Conservation (phyloP, 257 asterid species). For the Cordia subcordata region DNA sequence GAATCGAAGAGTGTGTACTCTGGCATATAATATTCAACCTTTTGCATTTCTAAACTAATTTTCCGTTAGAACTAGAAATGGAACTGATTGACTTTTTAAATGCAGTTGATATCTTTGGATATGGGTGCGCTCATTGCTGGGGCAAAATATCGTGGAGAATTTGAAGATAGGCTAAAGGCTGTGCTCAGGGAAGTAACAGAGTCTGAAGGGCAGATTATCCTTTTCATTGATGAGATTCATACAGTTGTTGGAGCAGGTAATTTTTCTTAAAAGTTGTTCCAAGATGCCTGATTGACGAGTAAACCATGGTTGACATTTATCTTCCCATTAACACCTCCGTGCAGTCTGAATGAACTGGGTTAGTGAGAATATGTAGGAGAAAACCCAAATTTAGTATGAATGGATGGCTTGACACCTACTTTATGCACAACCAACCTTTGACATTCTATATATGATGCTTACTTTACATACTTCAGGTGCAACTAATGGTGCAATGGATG, state of each 20-base stretch:
- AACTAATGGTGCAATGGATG: constrained; percentile 96
- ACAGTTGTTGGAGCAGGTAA: constrained; percentile 98
- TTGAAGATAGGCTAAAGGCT: constrained; percentile 92
- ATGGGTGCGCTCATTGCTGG: constrained; percentile 99
- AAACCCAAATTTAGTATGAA: neutral
- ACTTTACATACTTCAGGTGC: constrained; percentile 53
- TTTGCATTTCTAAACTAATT: neutral
- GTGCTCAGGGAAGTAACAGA: constrained; percentile 96
- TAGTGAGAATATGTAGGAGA: too few species aligned
- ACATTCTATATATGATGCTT: too few species aligned
- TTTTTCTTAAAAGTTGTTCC: neutral
- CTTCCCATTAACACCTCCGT: too few species aligned
- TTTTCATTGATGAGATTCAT: constrained; percentile 95
- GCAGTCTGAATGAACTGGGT: too few species aligned
- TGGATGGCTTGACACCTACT: neutral
- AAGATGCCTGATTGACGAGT: too few species aligned
- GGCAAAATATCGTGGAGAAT: constrained; percentile 96
- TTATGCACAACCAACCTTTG: neutral
- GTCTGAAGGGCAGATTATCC: constrained; percentile 85
- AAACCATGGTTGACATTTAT: too few species aligned
- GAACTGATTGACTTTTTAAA: constrained; percentile 14
- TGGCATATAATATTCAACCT: constrained; percentile 14
- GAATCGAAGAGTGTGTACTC: constrained; percentile 75
- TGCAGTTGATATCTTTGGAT: constrained; percentile 92
- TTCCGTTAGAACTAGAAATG: neutral